phyloP scores from a whole-genome alignment of 495 filamentous ascomycete species.

The Aspergillus kassunensis region DNA sequence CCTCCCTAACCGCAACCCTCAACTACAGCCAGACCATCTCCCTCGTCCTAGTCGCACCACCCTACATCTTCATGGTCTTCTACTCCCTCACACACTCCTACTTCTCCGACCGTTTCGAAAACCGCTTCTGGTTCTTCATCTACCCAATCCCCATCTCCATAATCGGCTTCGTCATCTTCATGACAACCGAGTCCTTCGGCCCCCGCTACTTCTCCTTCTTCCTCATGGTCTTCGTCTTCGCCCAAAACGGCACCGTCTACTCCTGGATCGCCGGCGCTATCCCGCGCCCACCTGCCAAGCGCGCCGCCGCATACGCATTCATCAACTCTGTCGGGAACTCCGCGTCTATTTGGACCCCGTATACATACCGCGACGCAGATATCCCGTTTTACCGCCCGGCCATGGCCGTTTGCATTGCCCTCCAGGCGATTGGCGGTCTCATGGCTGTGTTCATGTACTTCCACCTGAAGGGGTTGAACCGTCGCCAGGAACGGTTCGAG shows the following conservation, averaged over 20 bases:
- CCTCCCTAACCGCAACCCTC: slow-evolving; percentile 44
- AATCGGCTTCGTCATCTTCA: slow-evolving; percentile 49
- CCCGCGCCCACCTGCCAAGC: slow-evolving; percentile 51
- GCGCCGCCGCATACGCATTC: slow-evolving; percentile 51
- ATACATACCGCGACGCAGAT: slow-evolving; percentile 41
- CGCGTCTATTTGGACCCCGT: slow-evolving; percentile 53
- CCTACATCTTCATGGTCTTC: slow-evolving; percentile 53
- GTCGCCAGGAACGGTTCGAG: slow-evolving; percentile 43
- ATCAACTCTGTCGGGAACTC: slow-evolving; percentile 53
- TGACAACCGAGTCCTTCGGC: slow-evolving; percentile 43
- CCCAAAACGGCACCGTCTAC: slow-evolving; percentile 49
- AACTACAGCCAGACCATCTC: slow-evolving; percentile 38
- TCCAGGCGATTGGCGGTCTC: slow-evolving; percentile 38
- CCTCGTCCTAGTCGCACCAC: slow-evolving; percentile 49
- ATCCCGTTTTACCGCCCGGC: slow-evolving; percentile 41
- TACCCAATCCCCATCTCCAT: slow-evolving; percentile 50
- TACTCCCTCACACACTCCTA: slow-evolving; percentile 44
- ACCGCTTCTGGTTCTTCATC: slow-evolving; percentile 51
- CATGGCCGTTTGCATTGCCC: slow-evolving; percentile 44
- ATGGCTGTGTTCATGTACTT: slow-evolving; percentile 40
- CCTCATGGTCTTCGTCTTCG: slow-evolving; percentile 52
- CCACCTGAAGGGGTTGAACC: slow-evolving; percentile 41
- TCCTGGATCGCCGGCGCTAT: slow-evolving; percentile 53
- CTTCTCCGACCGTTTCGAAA: slow-evolving; percentile 40
- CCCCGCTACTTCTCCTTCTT: slow-evolving; percentile 52